These are phyloP conservation scores for Penicillium expansum DNA, from an alignment of 2,329 filamentous ascomycete species.

Conservation along the genomic window DNA sequence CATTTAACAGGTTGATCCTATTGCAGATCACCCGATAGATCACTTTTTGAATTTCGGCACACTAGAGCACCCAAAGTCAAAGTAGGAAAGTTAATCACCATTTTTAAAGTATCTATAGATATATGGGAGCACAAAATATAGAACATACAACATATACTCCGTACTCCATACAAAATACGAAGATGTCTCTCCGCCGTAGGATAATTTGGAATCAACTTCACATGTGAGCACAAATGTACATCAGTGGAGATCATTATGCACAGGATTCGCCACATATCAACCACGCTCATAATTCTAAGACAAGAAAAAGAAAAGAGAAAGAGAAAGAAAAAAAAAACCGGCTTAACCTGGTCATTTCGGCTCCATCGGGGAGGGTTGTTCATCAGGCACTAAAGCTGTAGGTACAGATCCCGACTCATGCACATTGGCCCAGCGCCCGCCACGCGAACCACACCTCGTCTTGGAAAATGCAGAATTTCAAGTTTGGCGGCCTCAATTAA, in stretches of 20 bases:
- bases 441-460: slow-evolving; percentile 10
- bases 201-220: slow-evolving; percentile 12
- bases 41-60: background rate
- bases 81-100: accelerated
- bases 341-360: slow-evolving; percentile 9
- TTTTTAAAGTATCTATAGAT: background rate
- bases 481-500: slow-evolving; percentile 9
- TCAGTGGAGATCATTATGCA: slow-evolving; percentile 4
- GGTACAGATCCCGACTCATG: slow-evolving; percentile 15
- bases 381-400: slow-evolving; percentile 6
- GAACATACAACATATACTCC: background rate
- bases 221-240: background rate
- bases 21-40: background rate
- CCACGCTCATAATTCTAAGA: slow-evolving; percentile 10
- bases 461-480: slow-evolving; percentile 8
- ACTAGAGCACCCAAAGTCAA: background rate
- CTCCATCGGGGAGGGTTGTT: background rate
- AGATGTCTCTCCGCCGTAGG: background rate
- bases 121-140: background rate
- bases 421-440: background rate
- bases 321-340: slow-evolving; percentile 10
- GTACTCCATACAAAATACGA: too few species aligned
- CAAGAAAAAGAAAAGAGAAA: background rate
- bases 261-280: slow-evolving; percentile 16
- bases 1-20: background rate